Base-by-base conservation (phyloP, 2,329 filamentous ascomycete species). In the Penicillium sp. region DNA sequence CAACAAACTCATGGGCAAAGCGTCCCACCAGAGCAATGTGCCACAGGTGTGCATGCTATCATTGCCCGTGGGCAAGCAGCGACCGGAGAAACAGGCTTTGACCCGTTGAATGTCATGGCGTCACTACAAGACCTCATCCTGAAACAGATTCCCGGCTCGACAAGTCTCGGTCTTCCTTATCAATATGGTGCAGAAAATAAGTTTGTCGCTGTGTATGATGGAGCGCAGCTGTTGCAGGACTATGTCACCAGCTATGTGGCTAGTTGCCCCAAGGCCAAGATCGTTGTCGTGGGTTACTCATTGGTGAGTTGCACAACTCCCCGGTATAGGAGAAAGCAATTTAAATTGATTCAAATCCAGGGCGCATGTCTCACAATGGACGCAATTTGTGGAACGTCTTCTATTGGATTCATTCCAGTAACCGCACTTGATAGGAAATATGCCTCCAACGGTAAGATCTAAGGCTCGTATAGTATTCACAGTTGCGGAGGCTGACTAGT, bases 131-230 rank as follows among this genome's bases (percentile, higher is more conserved):
- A 60, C 15, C 37, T 61, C 44, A 60, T 66, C 10, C 24, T 62
- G 10, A 22, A 59, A 13, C 62, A 66, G 37, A 66, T 66, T 26
- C 64, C 64, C 7, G 64, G 64, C 5, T 62, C 64, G 10, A 66
- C 64, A 1, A 62, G 56, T 8, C 53, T 64, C n/a, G 64, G 62
- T 13, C 47, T 66, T n/a, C 64, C 64, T 3, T 66, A 59, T 45
- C 51, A 58, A 17, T 57, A 66, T 35, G 62, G 56, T 35, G 33
- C 58, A 13, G 26, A 55, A 1, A 42, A 66, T 38, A 65, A 64
- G 45, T 53, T 59, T 10, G 49, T 33, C 12, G 62, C 59, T 2
- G 64, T 64, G 4, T 44, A 62, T 38, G 30, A 54, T 19, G 64
- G 64, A n/a, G 60, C 59, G 10, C 17, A 53, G 7, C 22, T 66